Evolutionary conservation across 2,329 filamentous ascomycete species (phyloP).

Genomic region (Venturia carpophila): DNA sequence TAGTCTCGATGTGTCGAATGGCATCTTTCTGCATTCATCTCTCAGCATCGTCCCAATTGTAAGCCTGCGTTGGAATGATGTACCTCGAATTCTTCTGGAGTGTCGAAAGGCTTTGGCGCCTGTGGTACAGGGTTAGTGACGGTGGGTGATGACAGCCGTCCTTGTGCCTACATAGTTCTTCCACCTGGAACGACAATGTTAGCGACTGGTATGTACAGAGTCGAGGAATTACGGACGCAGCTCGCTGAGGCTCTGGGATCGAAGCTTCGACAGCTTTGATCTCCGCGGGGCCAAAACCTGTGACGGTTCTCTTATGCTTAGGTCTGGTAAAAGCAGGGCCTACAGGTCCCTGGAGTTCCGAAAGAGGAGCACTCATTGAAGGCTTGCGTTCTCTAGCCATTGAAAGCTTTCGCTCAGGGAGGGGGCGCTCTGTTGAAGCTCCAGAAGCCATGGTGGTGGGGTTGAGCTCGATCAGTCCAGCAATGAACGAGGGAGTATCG

Average conservation of each 20-base stretch:
- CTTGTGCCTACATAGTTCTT: constrained; percentile 47
- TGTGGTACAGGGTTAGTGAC: constrained; percentile 28
- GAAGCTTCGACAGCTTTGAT: constrained; percentile 89
- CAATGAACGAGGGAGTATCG: not conserved
- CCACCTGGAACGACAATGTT: constrained; percentile 39
- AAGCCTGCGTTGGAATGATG: not conserved
- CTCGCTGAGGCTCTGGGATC: constrained; percentile 82
- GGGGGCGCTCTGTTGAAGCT: constrained; percentile 21
- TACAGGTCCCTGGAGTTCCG: constrained; percentile 77
- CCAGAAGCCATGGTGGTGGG: constrained; percentile 24
- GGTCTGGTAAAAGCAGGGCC: constrained; percentile 83
- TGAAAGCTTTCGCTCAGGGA: constrained; percentile 21
- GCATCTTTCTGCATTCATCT: constrained; percentile 57
- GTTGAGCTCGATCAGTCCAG: not conserved
- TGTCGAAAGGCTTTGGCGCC: constrained; percentile 62
- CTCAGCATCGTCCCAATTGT: constrained; percentile 11
- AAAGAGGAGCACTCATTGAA: constrained; percentile 73
- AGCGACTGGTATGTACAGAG: constrained; percentile 19
- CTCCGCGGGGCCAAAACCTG: constrained; percentile 81
- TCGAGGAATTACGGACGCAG: constrained; percentile 54
- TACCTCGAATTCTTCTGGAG: constrained; percentile 70
- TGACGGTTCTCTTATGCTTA: constrained; percentile 96
- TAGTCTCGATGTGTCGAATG: constrained; percentile 92
- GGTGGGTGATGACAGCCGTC: constrained; percentile 17
- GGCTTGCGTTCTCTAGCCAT: constrained; percentile 67